phyloP scores from a whole-genome alignment of 1,284 basidiomycete species.

The Ceratobasidium sp. region DNA sequence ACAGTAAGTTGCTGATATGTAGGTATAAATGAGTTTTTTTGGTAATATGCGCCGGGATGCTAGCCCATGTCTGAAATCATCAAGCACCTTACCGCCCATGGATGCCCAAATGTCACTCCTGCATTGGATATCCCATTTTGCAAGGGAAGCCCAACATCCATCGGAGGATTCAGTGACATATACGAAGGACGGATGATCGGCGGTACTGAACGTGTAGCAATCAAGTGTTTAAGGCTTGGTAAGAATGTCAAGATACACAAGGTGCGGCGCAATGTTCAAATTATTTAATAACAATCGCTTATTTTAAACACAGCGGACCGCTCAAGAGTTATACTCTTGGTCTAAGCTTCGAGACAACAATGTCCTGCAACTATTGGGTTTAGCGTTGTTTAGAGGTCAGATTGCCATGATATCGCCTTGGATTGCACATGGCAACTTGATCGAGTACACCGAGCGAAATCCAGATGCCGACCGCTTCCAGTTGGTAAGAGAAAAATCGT shows the following conservation, averaged over 20 bases:
- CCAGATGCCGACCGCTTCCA: neutral
- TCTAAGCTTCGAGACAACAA: neutral
- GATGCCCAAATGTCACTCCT: neutral
- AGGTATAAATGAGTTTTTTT: neutral
- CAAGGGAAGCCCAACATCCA: neutral
- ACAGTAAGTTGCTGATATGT: too few species aligned
- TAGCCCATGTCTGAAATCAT: neutral
- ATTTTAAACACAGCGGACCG: neutral
- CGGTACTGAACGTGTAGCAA: neutral
- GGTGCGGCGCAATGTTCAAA: neutral
- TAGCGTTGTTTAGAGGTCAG: neutral
- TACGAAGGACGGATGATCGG: neutral
- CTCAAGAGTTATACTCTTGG: slow-evolving; percentile 6
- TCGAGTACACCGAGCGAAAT: neutral
- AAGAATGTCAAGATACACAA: neutral
- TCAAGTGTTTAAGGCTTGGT: neutral
- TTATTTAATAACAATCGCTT: neutral
- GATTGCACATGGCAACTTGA: neutral
- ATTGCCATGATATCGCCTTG: slow-evolving; percentile 14
- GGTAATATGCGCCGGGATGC: neutral
- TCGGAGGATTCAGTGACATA: neutral
- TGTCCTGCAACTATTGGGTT: neutral
- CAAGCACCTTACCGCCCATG: neutral
- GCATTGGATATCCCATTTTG: neutral
- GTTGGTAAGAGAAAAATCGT: neutral